Percentiles rank a stretch among this genome's conserved stretches.
Evolutionary conservation across 768 basidiomycete species (phyloP).

Genomic region (Phaeotremella fagi): DNA sequence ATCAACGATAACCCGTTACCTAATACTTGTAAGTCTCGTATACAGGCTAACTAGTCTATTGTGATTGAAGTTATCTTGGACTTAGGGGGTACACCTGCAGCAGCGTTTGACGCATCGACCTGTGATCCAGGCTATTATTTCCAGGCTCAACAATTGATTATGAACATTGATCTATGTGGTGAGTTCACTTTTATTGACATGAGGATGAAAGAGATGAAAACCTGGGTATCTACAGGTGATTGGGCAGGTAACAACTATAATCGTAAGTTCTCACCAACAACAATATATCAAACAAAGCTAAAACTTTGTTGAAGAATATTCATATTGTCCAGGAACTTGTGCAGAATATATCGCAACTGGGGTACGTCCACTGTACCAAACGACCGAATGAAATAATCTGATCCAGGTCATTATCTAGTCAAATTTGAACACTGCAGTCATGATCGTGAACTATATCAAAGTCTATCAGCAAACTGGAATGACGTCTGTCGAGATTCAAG

Average conservation of each 20-base stretch:
- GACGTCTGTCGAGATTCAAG: constrained; percentile 7
- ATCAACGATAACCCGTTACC: constrained; percentile 17
- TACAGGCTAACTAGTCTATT: too few species aligned
- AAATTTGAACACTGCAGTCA: constrained; percentile 42
- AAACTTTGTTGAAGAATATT: constrained; percentile 11
- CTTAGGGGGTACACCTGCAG: constrained; percentile 42
- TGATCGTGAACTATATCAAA: constrained; percentile 43
- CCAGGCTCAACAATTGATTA: constrained; percentile 39
- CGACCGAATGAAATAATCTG: neutral
- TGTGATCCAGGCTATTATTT: constrained; percentile 45
- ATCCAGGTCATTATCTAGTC: constrained; percentile 15
- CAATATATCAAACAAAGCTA: neutral
- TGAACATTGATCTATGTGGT: constrained; percentile 47
- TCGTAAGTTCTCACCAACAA: constrained; percentile 20
- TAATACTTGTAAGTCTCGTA: constrained; percentile 21
- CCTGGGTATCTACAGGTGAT: constrained; percentile 29
- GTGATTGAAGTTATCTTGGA: neutral
- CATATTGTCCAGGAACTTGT: constrained; percentile 46
- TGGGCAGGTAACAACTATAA: constrained; percentile 40
- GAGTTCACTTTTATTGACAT: constrained; percentile 2
- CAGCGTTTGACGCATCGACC: constrained; percentile 35
- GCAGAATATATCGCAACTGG: constrained; percentile 37
- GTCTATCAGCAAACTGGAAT: constrained; percentile 35
- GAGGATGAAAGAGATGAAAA: neutral
- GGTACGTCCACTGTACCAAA: constrained; percentile 12